A percentile compares a stretch with the other conserved stretches of the same genome.
Conservation (phyloP, 106 monocot genomes). For the Posidonia australis region DNA sequence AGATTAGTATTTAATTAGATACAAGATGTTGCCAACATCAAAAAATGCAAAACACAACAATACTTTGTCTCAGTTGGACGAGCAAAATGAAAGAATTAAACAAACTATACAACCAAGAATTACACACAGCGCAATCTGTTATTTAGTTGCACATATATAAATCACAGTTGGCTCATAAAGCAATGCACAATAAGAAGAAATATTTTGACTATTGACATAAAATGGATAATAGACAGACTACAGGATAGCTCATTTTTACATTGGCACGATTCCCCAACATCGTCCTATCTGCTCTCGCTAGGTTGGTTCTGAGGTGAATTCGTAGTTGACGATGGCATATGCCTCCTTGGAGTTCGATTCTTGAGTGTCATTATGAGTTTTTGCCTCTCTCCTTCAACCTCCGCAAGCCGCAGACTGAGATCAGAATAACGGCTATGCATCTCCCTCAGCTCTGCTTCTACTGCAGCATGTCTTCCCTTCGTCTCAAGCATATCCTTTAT, state of each 20-base stretch:
- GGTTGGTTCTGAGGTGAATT: neutral
- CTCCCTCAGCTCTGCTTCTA: constrained; percentile 81
- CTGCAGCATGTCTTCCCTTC: constrained; percentile 43
- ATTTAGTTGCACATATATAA: neutral
- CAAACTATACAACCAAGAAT: neutral
- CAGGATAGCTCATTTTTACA: neutral
- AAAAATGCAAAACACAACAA: neutral
- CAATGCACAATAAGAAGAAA: neutral
- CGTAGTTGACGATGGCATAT: neutral
- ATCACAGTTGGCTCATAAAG: neutral
- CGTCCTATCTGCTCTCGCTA: neutral
- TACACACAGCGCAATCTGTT: neutral
- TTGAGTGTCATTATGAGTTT: constrained; percentile 81
- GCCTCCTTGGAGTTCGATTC: constrained; percentile 43
- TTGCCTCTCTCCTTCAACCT: constrained; percentile 96
- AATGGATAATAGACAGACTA: neutral
- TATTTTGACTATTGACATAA: constrained; percentile 2
- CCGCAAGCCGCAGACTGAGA: constrained; percentile 86
- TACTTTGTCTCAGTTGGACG: neutral
- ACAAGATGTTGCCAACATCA: too few species aligned
- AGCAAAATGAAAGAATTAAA: neutral
- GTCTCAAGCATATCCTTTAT: constrained; percentile 78
- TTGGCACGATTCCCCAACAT: neutral
- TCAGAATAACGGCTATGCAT: constrained; percentile 87
- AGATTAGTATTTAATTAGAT: too few species aligned